Base-by-base conservation (phyloP, 257 asterid genomes). In the Hygrophila difformis region DNA sequence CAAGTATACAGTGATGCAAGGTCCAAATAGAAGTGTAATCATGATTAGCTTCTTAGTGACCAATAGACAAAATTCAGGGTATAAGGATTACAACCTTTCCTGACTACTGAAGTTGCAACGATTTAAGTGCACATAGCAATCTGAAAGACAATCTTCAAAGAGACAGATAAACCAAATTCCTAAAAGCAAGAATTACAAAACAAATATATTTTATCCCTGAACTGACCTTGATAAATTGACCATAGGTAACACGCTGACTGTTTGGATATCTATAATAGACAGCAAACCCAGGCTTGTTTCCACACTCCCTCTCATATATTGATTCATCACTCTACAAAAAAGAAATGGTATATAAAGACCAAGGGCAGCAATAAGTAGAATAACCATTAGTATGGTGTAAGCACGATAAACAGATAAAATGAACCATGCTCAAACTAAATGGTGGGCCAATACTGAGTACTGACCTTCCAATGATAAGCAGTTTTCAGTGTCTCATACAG, bases 281-380 rank as follows among this genome's bases (percentile, higher is more conserved):
- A 42, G 99, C 99, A 74, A 91, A 91, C 26, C 99, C 99, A 6
- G 99, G 99, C 99, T 82, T 91, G 76, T 82, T 86, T 59, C 99
- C 96, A 33, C 99, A 91, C 72, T 91, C 99, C 17, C 87, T 84
- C 74, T 86, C 99, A 51, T 91, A 91, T 64, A 86, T 59, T 44
- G 91, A 69, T 76, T 82, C 96, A 63, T 86, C 95, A 50, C 85
- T 79, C 99, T 86, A 60, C 62, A 70, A 62, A 10, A 57, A 31
- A 59, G n/a, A 19, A 42, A 13, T 39, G 9, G 21, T 20, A 51
- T n/a, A 49, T 12, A 47, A 49, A 13, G 42, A 22, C 13, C 12
- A 31, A 19, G 12, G 50, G 21, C 31, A 34, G 49, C 29, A 44
- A 49, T 26, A 39, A 47, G 8, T 53, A 15, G 36, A 38, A 46